These are phyloP conservation scores for Alternaria longipes DNA, from an alignment of 2,329 filamentous ascomycete genomes.

Conservation along the genomic window DNA sequence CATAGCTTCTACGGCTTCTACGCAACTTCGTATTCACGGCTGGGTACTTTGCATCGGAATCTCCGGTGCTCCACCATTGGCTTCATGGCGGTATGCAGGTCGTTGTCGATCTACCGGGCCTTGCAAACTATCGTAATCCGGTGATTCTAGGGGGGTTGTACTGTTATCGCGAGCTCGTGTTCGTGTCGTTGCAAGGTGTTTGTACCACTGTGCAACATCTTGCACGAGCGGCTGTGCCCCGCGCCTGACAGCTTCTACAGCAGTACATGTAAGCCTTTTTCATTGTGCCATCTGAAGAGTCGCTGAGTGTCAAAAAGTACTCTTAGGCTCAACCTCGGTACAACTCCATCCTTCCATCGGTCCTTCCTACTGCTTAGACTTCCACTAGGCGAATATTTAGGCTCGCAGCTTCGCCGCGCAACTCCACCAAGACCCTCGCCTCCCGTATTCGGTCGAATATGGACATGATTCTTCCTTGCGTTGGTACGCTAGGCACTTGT, in stretches of 20 bases:
- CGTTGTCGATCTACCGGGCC: constrained; percentile 4
- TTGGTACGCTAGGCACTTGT: background rate
- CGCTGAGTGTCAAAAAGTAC: background rate
- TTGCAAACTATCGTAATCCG: background rate
- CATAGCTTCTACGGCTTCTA: background rate
- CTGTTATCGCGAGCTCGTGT: background rate
- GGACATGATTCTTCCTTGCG: background rate
- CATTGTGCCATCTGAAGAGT: background rate
- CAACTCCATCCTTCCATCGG: background rate
- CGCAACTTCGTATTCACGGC: background rate
- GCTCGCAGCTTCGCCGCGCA: background rate
- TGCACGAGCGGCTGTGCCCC: background rate
- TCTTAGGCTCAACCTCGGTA: constrained; percentile 1
- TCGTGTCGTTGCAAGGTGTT: background rate
- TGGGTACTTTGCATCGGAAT: background rate
- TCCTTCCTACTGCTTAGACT: background rate
- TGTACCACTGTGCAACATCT: background rate
- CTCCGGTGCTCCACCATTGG: background rate
- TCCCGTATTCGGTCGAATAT: background rate
- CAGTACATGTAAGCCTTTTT: background rate
- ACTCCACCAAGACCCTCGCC: constrained; percentile 1
- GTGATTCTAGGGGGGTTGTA: background rate
- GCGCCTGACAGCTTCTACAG: background rate
- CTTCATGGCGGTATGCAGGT: background rate
- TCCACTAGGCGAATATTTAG: background rate